Conservation (phyloP, 2,329 filamentous ascomycete genomes). For the Ascochyta pisi region DNA sequence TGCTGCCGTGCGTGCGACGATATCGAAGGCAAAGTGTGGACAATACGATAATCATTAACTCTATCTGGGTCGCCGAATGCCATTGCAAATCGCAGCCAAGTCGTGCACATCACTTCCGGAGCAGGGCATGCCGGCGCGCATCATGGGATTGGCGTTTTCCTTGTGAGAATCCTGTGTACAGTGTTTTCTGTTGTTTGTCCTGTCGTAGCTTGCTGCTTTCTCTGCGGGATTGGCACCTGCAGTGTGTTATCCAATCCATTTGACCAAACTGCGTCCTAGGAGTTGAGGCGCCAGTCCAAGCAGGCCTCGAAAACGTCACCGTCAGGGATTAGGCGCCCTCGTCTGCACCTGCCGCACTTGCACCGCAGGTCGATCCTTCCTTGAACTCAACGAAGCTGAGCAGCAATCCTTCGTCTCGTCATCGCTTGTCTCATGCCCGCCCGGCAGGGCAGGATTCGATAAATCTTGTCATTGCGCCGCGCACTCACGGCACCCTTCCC, state of each 20-base stretch:
- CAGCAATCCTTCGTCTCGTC: slow-evolving; percentile 17
- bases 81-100: slow-evolving; percentile 18
- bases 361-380: slow-evolving; percentile 16
- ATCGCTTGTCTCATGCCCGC: slow-evolving; percentile 12
- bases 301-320: slow-evolving; percentile 13
- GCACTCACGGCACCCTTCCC: background rate
- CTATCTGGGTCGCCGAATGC: slow-evolving; percentile 22
- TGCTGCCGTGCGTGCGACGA: slow-evolving; percentile 3
- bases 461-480: slow-evolving; percentile 7
- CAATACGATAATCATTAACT: slow-evolving; percentile 8
- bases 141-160: slow-evolving; percentile 19
- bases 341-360: slow-evolving; percentile 15
- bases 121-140: slow-evolving; percentile 20
- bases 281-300: background rate
- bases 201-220: slow-evolving; percentile 1
- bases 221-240: slow-evolving; percentile 1
- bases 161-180: slow-evolving; percentile 7
- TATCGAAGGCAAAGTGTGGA: slow-evolving; percentile 1
- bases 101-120: slow-evolving; percentile 23
- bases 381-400: slow-evolving; percentile 19
- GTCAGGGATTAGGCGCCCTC: slow-evolving; percentile 14
- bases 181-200: background rate
- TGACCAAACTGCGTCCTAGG: background rate
- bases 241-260: background rate
- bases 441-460: slow-evolving; percentile 12